A percentile compares a stretch with the other conserved stretches of the same genome.
These are phyloP conservation scores for Lactarius psammicola DNA, from an alignment of 768 basidiomycete species.

Conservation along the genomic window DNA sequence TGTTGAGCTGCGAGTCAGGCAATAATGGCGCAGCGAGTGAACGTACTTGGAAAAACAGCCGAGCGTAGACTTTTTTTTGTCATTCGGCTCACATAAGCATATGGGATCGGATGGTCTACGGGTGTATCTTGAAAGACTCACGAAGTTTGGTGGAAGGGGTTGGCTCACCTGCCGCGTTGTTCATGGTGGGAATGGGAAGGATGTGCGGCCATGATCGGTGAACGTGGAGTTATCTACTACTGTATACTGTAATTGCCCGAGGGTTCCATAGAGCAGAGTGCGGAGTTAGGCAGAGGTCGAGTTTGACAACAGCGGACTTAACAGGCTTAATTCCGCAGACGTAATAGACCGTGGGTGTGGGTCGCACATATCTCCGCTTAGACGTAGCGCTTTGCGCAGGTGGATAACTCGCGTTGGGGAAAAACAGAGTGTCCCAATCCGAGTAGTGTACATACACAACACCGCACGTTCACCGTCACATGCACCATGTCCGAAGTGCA, in stretches of 20 bases:
- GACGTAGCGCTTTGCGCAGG: too few relatives aligned
- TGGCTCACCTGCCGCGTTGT: conserved; percentile 7
- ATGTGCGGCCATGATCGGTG: not conserved
- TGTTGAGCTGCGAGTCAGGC: not conserved
- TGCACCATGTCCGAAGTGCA: conserved; percentile 22
- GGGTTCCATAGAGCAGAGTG: too few relatives aligned
- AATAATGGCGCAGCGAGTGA: not conserved
- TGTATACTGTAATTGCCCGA: too few relatives aligned
- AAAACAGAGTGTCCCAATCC: too few relatives aligned
- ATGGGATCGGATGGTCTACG: conserved; percentile 45
- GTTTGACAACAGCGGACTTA: too few relatives aligned
- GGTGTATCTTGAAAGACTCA: not conserved
- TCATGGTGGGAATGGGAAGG: conserved; percentile 1
- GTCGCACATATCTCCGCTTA: too few relatives aligned
- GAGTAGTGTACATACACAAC: too few relatives aligned
- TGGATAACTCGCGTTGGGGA: too few relatives aligned
- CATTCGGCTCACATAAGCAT: conserved; percentile 54
- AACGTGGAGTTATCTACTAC: not conserved
- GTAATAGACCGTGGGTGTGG: too few relatives aligned
- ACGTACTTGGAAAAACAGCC: conserved; percentile 45
- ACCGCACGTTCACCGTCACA: not conserved
- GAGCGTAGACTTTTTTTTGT: conserved; percentile 62
- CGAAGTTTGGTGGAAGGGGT: not conserved
- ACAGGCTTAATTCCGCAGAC: too few relatives aligned
- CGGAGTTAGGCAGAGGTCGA: too few relatives aligned